phyloP scores from a whole-genome alignment of 192 early-diverging fungal genomes.

The Rhizophlyctis rosea region DNA sequence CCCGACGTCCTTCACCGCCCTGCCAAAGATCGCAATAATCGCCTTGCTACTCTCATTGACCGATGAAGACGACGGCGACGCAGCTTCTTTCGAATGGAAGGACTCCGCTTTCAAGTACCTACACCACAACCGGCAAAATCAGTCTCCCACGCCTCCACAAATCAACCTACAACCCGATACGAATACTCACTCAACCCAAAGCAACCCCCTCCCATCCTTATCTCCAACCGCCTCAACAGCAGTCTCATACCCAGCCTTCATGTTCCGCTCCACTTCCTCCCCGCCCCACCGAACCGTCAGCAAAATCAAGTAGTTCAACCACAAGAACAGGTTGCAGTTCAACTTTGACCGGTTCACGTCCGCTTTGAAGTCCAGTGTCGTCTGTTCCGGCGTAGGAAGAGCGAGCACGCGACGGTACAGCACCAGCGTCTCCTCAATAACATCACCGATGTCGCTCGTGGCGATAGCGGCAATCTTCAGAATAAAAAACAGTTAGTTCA shows the following conservation, averaged over 20 bases:
- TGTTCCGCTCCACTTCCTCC: slow-evolving; percentile 2
- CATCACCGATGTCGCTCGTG: neutral
- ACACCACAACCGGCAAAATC: no score
- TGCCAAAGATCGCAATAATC: neutral
- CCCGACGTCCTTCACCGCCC: neutral
- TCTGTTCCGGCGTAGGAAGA: neutral
- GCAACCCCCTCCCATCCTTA: slow-evolving; percentile 2
- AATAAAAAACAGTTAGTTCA: no score
- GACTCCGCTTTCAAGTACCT: no score
- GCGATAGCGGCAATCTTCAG: slow-evolving; percentile 1
- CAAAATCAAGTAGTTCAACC: slow-evolving; percentile 26
- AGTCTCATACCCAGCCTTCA: neutral
- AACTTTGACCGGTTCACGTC: slow-evolving; percentile 1
- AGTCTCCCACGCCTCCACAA: no score
- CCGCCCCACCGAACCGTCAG: neutral
- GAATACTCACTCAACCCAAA: slow-evolving; percentile 10
- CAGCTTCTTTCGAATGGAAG: neutral
- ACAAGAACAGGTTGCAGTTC: slow-evolving; percentile 10
- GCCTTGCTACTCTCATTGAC: neutral
- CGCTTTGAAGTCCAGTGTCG: slow-evolving; percentile 11
- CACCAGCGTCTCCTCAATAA: slow-evolving; percentile 6
- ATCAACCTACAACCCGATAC: neutral
- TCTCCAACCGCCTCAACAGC: slow-evolving; percentile 20
- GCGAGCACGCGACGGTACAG: slow-evolving; percentile 15
- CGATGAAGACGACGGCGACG: neutral